Evolutionary conservation across 192 early-diverging fungal species (phyloP), one percentile per base, ranked within the genome.

Genomic region (Chytriomyces sp.): DNA sequence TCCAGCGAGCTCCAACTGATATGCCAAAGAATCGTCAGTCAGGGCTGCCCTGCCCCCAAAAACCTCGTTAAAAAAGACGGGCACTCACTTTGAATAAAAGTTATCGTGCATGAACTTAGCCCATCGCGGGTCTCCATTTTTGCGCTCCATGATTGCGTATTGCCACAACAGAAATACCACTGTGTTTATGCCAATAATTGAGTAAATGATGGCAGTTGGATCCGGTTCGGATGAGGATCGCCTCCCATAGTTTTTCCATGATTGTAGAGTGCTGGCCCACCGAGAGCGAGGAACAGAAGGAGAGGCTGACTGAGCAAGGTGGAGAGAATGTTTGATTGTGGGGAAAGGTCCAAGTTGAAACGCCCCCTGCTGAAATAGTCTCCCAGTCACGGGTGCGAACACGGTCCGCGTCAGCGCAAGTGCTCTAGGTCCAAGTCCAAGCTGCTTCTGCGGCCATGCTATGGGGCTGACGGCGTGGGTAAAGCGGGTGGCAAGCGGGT

Each of bases 151-250:
- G 35, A 69, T 73, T 8, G 82, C 79, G 50, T 75, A 80, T 57
- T 78, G 69, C 82, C 82, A 83, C 62, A 76, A 16, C 6, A 83
- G 68, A 60, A 81, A 83, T 26, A 83, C 82, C 76, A 50, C 53
- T 0, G 66, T 77, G 50, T 83, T 81, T 35, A 79, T 62, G 18
- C 76, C 79, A 24, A 83, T 73, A 1, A 83, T 28, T 10, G 66
- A 66, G 44, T 79, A 83, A 20, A 83, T 2, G 5, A 83, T 67
- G 10, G 50, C 45, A 11, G 44, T 23, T 46, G 73, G 63, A 46
- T 66, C n/a, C n/a, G 62, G 45, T 67, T 67, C 66, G 0, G 45
- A 5, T 64, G 20, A 35, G 24, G 11, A 23, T 26, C 62, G 18
- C 35, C 62, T 64, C 10, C 62, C 62, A 16, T 16, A 35, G 35